Conservation (phyloP, 208 protist species). For the Trichomonas gallinae region DNA sequence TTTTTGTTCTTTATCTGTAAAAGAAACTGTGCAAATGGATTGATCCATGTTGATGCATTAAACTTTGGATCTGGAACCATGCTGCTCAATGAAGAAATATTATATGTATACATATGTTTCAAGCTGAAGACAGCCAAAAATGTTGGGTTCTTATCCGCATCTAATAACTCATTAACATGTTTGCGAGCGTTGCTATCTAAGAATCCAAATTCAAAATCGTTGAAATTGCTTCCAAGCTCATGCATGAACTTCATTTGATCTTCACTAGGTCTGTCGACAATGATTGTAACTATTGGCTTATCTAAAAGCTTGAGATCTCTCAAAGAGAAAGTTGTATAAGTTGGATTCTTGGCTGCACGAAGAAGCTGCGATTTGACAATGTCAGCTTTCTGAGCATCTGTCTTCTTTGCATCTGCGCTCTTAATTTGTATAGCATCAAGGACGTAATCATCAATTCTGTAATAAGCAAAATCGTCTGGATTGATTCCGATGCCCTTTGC, state of each 20-base stretch:
- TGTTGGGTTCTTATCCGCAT: not conserved
- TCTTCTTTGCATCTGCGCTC: not conserved
- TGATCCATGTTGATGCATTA: not conserved
- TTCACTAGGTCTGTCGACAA: not conserved
- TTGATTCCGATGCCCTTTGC: not conserved
- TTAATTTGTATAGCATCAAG: not conserved
- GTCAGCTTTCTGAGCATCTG: not conserved
- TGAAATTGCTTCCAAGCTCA: not conserved
- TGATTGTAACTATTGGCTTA: not conserved
- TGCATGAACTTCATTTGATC: not conserved
- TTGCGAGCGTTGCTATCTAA: not conserved
- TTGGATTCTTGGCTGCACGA: not conserved
- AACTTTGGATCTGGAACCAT: not conserved
- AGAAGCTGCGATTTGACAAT: not conserved
- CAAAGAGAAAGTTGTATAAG: not conserved
- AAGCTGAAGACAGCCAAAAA: not conserved
- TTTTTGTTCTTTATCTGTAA: not conserved
- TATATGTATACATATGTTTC: not conserved
- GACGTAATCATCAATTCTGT: not conserved
- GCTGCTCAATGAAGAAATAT: not conserved
- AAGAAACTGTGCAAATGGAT: not conserved
- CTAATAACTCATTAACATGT: not conserved
- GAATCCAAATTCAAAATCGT: not conserved
- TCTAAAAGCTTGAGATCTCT: not conserved
- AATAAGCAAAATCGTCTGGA: not conserved